These are phyloP conservation scores for Entomortierella parvispora DNA, from an alignment of 192 early-diverging fungal genomes.

Conservation along the genomic window DNA sequence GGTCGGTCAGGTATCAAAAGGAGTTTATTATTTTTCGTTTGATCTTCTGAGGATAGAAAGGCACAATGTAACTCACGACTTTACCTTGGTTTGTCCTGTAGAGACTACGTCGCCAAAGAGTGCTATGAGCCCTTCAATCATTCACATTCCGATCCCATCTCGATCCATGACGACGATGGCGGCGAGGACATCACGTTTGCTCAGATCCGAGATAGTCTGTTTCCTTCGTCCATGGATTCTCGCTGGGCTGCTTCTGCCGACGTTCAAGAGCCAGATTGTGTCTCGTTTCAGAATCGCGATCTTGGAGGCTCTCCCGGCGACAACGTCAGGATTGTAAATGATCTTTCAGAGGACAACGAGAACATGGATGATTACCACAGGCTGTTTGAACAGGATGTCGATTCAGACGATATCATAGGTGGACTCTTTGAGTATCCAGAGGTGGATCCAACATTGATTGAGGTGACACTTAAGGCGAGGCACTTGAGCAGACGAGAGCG, in stretches of 20 bases:
- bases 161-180: neutral
- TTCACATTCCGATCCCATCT: neutral
- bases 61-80: neutral
- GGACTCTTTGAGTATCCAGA: slow-evolving; percentile 5
- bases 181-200: neutral
- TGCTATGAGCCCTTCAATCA: slow-evolving; percentile 15
- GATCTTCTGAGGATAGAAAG: slow-evolving; percentile 1
- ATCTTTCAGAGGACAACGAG: neutral
- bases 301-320: slow-evolving; percentile 7
- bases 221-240: neutral
- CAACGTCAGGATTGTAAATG: slow-evolving; percentile 19
- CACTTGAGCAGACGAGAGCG: slow-evolving; percentile 23
- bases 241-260: slow-evolving; percentile 21
- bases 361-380: neutral
- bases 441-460: neutral
- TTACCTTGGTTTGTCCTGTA: no score
- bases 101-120: slow-evolving; percentile 13
- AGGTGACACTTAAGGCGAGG: slow-evolving; percentile 5
- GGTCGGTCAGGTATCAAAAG: slow-evolving; percentile 29
- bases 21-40: neutral
- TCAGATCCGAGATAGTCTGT: slow-evolving; percentile 11
- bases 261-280: slow-evolving; percentile 33
- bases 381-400: slow-evolving; percentile 8
- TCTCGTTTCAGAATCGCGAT: slow-evolving; percentile 21
- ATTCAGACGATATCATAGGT: slow-evolving; percentile 10